Evolutionary conservation across 2,329 filamentous ascomycete species (phyloP).

Genomic region (Magnaporthiopsis incrustans): DNA sequence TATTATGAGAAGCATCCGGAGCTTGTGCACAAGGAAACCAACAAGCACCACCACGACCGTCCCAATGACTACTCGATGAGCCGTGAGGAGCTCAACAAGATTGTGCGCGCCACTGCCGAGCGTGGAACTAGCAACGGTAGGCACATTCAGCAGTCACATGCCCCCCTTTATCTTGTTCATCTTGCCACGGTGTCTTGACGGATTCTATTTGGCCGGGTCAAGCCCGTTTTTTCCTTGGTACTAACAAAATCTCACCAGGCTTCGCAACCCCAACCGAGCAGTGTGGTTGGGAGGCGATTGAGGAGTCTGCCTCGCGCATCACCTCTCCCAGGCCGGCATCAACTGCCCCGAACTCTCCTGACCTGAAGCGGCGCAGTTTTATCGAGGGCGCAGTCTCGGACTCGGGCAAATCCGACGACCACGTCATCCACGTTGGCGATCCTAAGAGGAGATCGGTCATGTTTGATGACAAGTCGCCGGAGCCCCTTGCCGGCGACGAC

Average conservation of each 20-base stretch:
- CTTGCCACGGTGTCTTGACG: slow-evolving; percentile 7
- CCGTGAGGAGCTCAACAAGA: slow-evolving; percentile 81
- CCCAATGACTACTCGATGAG: slow-evolving; percentile 74
- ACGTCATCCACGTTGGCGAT: slow-evolving; percentile 72
- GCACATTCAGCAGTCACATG: slow-evolving; percentile 9
- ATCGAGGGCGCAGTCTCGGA: slow-evolving; percentile 20
- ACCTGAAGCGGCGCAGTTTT: slow-evolving; percentile 19
- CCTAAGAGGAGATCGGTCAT: slow-evolving; percentile 38
- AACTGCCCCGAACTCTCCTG: slow-evolving; percentile 28
- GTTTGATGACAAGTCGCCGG: slow-evolving; percentile 31
- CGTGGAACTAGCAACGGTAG: slow-evolving; percentile 45
- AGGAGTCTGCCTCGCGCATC: slow-evolving; percentile 73
- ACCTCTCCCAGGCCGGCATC: slow-evolving; percentile 55
- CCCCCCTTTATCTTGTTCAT: no score
- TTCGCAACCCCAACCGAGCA: slow-evolving; percentile 82
- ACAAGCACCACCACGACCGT: slow-evolving; percentile 45
- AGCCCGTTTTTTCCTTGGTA: not conserved
- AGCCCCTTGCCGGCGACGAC: slow-evolving; percentile 38
- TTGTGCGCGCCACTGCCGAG: slow-evolving; percentile 65
- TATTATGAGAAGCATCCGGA: slow-evolving; percentile 94
- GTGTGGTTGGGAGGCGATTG: slow-evolving; percentile 77
- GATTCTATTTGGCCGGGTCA: slow-evolving; percentile 36
- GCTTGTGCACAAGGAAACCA: slow-evolving; percentile 64
- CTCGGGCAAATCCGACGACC: slow-evolving; percentile 37
- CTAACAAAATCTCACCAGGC: slow-evolving; percentile 30